A percentile compares a stretch with the other conserved stretches of the same genome.
Evolutionary conservation across 225 moss, liverwort and hornwort species (phyloP).

Genomic region (Ulota crispa): DNA sequence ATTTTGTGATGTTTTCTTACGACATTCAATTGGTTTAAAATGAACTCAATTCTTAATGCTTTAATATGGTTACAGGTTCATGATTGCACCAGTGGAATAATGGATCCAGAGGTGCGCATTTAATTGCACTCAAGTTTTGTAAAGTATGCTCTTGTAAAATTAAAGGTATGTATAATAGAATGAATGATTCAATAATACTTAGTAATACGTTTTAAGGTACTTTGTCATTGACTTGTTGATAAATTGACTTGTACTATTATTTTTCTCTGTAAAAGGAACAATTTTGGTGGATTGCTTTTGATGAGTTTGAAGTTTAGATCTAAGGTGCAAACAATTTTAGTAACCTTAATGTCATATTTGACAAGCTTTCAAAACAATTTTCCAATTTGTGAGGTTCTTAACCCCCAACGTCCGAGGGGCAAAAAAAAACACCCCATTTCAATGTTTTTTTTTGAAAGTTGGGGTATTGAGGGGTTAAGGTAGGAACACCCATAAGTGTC

Average conservation of each 20-base stretch:
- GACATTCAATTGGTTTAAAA: background rate
- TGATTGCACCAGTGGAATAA: slow-evolving; percentile 16
- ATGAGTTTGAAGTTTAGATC: too few relatives aligned
- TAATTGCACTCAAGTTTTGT: background rate
- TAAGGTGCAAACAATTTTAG: too few relatives aligned
- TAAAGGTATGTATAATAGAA: accelerated
- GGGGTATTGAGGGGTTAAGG: too few relatives aligned
- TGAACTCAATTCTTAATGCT: background rate
- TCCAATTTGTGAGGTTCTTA: too few relatives aligned
- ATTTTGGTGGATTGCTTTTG: too few relatives aligned
- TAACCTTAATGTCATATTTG: too few relatives aligned
- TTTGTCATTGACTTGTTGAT: background rate
- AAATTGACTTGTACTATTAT: accelerated
- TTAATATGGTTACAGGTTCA: slow-evolving; percentile 12
- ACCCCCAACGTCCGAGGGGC: too few relatives aligned
- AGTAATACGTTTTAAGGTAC: background rate
- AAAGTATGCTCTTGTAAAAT: background rate
- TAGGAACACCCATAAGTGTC: too few relatives aligned
- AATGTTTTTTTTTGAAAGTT: too few relatives aligned
- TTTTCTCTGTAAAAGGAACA: too few relatives aligned
- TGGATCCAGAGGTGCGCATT: slow-evolving; percentile 18
- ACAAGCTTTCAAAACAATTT: too few relatives aligned
- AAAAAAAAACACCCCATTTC: too few relatives aligned
- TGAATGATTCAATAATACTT: background rate
- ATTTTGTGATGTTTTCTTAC: background rate